Percentiles rank a stretch among this genome's conserved stretches.
Conservation (phyloP, 2,329 filamentous ascomycete genomes). For the Lasiodiplodia gonubiensis region DNA sequence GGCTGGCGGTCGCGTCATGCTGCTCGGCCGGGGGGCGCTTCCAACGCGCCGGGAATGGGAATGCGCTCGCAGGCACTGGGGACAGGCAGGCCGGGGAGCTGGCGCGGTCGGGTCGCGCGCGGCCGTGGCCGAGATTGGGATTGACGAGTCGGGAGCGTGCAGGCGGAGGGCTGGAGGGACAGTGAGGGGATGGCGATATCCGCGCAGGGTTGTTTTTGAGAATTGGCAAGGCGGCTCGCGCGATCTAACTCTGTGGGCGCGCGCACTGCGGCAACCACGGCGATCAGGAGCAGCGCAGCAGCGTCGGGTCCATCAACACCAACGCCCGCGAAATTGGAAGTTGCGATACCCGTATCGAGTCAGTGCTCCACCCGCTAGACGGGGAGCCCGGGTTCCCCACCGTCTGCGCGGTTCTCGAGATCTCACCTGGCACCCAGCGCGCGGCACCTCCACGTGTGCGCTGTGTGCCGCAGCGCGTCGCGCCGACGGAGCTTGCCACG, state of each 20-base stretch:
- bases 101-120: conserved; percentile 14
- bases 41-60: conserved; percentile 22
- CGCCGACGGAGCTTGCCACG: conserved; percentile 18
- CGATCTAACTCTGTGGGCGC: conserved; percentile 18
- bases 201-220: conserved; percentile 17
- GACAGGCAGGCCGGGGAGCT: not conserved
- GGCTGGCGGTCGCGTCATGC: conserved; percentile 19
- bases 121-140: conserved; percentile 20
- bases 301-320: conserved; percentile 10
- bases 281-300: conserved; percentile 23
- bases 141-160: conserved; percentile 22
- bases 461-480: not conserved
- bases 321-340: conserved; percentile 15
- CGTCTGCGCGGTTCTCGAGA: conserved; percentile 3
- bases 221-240: conserved; percentile 23
- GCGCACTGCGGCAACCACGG: conserved; percentile 4
- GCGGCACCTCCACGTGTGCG: conserved; percentile 14
- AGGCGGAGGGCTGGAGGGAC: conserved; percentile 1
- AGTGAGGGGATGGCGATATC: conserved; percentile 18
- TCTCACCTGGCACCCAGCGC: not conserved
- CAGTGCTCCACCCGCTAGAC: conserved; percentile 11
- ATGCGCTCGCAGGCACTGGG: conserved; percentile 11
- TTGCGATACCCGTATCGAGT: conserved; percentile 19
- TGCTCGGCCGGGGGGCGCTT: conserved; percentile 19
- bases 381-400: conserved; percentile 14